Evolutionary conservation across 495 filamentous ascomycete species (phyloP).

Genomic region (Penicillium simplicissimum): DNA sequence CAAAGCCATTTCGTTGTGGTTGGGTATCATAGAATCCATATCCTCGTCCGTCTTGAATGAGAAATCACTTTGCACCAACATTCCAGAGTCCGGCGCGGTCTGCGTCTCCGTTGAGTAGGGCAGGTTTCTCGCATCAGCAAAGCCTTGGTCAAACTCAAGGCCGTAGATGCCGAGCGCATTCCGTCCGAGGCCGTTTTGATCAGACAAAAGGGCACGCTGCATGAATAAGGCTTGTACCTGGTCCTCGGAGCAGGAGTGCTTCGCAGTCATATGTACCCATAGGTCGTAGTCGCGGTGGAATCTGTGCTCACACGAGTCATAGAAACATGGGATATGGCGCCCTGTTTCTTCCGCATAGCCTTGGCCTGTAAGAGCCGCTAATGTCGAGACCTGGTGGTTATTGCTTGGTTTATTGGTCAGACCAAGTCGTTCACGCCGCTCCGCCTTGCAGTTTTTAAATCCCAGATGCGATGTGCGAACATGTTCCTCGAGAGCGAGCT

Average conservation of each 20-base stretch:
- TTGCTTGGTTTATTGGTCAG: conserved; percentile 23
- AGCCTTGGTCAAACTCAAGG: conserved; percentile 39
- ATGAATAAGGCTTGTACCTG: conserved; percentile 52
- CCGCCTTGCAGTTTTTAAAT: conserved; percentile 47
- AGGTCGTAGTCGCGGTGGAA: conserved; percentile 72
- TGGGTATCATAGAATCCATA: background rate
- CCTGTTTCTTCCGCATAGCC: conserved; percentile 55
- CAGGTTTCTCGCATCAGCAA: background rate
- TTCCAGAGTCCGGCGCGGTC: background rate
- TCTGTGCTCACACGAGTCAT: conserved; percentile 52
- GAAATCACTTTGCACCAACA: background rate
- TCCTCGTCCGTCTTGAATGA: background rate
- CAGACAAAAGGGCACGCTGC: conserved; percentile 41
- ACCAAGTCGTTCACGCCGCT: conserved; percentile 42
- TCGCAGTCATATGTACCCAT: conserved; percentile 60
- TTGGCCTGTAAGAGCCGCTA: conserved; percentile 58
- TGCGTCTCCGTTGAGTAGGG: background rate
- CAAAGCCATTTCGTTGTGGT: background rate
- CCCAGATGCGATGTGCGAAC: conserved; percentile 74
- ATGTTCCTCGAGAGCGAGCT: conserved; percentile 77
- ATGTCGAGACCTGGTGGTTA: conserved; percentile 29
- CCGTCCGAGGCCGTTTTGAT: conserved; percentile 29
- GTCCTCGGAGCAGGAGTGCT: conserved; percentile 51
- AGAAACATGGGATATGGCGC: conserved; percentile 57
- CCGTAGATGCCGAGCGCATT: conserved; percentile 47